Percentiles rank a stretch among this genome's conserved stretches.
Conservation (phyloP, 1,284 basidiomycete species). For the Lentinula novae-zelandiae region DNA sequence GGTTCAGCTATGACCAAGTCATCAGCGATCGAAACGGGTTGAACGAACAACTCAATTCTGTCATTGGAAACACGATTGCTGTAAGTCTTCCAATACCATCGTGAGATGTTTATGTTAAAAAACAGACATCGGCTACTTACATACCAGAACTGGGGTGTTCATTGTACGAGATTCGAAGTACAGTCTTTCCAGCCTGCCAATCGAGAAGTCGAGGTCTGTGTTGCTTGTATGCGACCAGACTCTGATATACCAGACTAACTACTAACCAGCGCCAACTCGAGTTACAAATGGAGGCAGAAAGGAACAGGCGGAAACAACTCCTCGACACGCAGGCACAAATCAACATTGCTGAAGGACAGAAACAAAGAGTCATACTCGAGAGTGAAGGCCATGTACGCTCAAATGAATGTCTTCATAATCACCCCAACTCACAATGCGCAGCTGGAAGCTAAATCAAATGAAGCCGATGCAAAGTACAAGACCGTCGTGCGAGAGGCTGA, state of each 20-base stretch:
- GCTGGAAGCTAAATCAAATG: slow-evolving; percentile 41
- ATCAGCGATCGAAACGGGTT: slow-evolving; percentile 48
- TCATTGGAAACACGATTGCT: slow-evolving; percentile 44
- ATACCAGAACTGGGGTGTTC: slow-evolving; percentile 46
- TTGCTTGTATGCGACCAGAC: no score
- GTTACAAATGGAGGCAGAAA: slow-evolving; percentile 53
- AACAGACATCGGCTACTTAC: background rate
- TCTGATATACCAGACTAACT: background rate
- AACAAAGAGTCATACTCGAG: slow-evolving; percentile 48
- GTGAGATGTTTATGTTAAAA: background rate
- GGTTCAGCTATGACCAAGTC: slow-evolving; percentile 45
- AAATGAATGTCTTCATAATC: background rate
- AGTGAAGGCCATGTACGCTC: slow-evolving; percentile 41
- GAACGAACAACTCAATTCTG: slow-evolving; percentile 41
- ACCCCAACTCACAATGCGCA: slow-evolving; percentile 11
- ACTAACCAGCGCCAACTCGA: slow-evolving; percentile 43
- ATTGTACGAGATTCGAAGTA: slow-evolving; percentile 51
- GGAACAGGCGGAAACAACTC: slow-evolving; percentile 49
- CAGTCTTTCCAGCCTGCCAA: slow-evolving; percentile 52
- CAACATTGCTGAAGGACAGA: slow-evolving; percentile 52
- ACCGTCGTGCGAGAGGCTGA: no score
- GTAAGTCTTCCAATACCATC: slow-evolving; percentile 21
- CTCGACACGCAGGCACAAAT: slow-evolving; percentile 54
- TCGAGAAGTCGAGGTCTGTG: slow-evolving; percentile 43
- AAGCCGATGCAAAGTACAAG: slow-evolving; percentile 29